Evolutionary conservation across 352 stramenopile genomes (phyloP), one percentile per base, ranked within the genome.

Genomic region (Pythium dissotocum): DNA sequence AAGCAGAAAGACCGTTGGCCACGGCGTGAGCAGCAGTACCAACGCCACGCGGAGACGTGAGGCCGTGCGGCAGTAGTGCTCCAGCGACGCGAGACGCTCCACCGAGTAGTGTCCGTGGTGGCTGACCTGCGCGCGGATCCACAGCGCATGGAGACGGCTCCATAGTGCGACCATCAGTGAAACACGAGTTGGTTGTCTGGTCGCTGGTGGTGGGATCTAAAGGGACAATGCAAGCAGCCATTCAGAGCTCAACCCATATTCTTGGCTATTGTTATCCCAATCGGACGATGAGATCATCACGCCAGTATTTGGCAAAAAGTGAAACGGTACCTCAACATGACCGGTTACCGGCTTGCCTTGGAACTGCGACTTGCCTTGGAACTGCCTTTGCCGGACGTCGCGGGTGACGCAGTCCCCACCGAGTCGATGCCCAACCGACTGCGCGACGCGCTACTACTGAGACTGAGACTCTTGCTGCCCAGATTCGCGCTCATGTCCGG

Each of bases 401-500:
- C 57, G 1, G 64, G 64, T 3, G 64, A 70, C 8, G 64, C 48
- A 2, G 64, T 65, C 1, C 55, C 46, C 21, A 61, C 48, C 40
- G 67, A 69, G 28, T 75, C 69, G 4, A 85, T 83, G 7, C 77
- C 77, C 18, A 85, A 67, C 2, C 77, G 67, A 35, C 55, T 71
- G 0, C 75, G 70, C 2, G 77, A 85, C 6, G 81, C 79, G 52
- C 67, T 89, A 13, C 78, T 87, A 48, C 77, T 87, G 2, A 70
- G 72, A 62, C 75, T 61, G 8, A 28, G 33, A 4, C 33, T 88
- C 63, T 76, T 82, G 63, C 76, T 85, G 14, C 67, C 63, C 4
- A 75, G 70, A 49, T 54, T 76, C 0, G 70, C 77, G 28, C 74
- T 73, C 28, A 69, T 77, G 54, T 95, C 86, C 0, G 92, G 91